Conservation (phyloP, 176 grass and related monocot genomes). For the Avena eriantha region DNA sequence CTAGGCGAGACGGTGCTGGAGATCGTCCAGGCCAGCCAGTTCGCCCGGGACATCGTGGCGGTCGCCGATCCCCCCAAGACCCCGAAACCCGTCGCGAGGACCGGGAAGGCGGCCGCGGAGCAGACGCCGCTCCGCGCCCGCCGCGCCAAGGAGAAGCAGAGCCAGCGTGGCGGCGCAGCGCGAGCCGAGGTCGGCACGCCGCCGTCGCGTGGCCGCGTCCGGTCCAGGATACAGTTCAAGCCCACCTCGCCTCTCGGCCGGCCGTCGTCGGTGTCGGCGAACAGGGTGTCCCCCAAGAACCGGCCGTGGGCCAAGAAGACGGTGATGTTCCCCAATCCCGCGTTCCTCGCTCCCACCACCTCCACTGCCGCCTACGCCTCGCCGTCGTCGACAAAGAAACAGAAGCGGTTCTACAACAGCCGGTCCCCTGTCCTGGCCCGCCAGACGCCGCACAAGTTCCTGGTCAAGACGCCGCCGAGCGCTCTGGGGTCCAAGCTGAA, state of each 20-base stretch:
- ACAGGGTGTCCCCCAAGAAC: constrained; percentile 76
- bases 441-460: constrained; percentile 68
- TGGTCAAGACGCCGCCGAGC: constrained; percentile 75
- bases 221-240: constrained; percentile 85
- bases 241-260: constrained; percentile 59
- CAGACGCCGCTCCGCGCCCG: constrained; percentile 52
- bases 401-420: constrained; percentile 66
- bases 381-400: constrained; percentile 62
- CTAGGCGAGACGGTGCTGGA: constrained; percentile 76
- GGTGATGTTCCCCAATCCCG: constrained; percentile 85
- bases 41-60: constrained; percentile 60
- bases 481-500: constrained; percentile 58
- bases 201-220: constrained; percentile 45
- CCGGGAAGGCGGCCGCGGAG: constrained; percentile 39
- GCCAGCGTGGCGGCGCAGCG: constrained; percentile 35
- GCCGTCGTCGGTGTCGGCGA: constrained; percentile 49
- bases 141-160: constrained; percentile 83
- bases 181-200: constrained; percentile 55
- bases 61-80: constrained; percentile 61
- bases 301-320: constrained; percentile 81
- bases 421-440: constrained; percentile 61
- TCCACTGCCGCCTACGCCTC: constrained; percentile 36
- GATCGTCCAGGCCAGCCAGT: constrained; percentile 79
- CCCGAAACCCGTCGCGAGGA: constrained; percentile 44
- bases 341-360: constrained; percentile 49